Base-by-base conservation (phyloP, 139 green algal species). In the Nannochloris sp. region DNA sequence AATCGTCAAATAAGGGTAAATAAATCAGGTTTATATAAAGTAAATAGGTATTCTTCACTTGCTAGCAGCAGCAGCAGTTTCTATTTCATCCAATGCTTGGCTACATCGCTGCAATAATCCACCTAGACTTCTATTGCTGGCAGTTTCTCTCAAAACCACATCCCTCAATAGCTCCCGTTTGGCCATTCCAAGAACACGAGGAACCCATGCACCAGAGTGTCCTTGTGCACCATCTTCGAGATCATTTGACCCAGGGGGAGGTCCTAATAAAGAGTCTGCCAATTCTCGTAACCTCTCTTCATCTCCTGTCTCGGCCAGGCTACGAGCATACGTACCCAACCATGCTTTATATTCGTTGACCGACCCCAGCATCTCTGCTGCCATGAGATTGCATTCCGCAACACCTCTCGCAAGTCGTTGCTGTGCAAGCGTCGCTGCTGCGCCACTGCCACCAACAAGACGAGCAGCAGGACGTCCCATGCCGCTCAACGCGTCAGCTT, bases 101-200 rank as follows among this genome's bases (percentile, higher is more conserved):
- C 24, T 13, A 27, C 64, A 67, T 30, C 65, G 54, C 27, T 53
- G 33, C 0, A 64, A 47, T 13, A 80, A 64, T 14, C 54, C 45
- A 64, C 70, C 54, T 31, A 76, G 57, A 46, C 23, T 42, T 24
- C 77, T 54, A 56, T 81, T 75, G 27, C 61, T 37, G 24, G 53
- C 46, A 39, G 82, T 54, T 33, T 71, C 67, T 33, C 31, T 59
- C 14, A 88, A 60, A 46, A 90, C 65, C 6, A 79, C 71, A 7
- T 71, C 48, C 34, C 57, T 51, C 73, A 92, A 70, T 53, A 92
- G 60, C 13, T 68, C 31, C 8, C 84, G 66, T 68, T 88, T 91
- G 58, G 76, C 42, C 23, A 84, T 38, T 0, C 81, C 83, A 54
- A 89, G 57, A 29, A 91, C 54, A 0, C 2, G 62, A 2, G 81